Evolutionary conservation across 768 basidiomycete genomes (phyloP).

Genomic region (Neoboletus subvelutipes): DNA sequence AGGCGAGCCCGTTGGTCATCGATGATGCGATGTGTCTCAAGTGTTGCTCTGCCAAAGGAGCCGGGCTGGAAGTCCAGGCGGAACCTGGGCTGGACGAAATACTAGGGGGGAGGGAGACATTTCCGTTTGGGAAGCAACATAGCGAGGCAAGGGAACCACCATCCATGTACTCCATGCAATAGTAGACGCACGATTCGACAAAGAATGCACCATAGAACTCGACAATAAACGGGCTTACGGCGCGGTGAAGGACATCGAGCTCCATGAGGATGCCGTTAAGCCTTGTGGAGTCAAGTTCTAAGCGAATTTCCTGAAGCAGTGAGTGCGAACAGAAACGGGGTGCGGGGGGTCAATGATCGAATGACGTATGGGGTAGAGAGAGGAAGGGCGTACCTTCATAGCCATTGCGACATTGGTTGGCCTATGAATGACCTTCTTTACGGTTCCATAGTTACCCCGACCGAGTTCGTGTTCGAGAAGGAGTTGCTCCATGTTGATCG

Average conservation of each 20-base stretch:
- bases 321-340: background rate
- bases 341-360: background rate
- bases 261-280: slow-evolving; percentile 98
- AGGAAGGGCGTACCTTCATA: slow-evolving; percentile 75
- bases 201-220: slow-evolving; percentile 99
- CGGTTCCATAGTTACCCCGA: slow-evolving; percentile 95
- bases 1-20: slow-evolving; percentile 89
- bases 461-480: slow-evolving; percentile 92
- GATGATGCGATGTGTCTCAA: slow-evolving; percentile 76
- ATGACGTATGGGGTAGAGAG: slow-evolving; percentile 11
- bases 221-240: slow-evolving; percentile 87
- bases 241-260: slow-evolving; percentile 95
- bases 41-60: slow-evolving; percentile 67
- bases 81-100: slow-evolving; percentile 33
- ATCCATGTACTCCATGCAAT: slow-evolving; percentile 99
- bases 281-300: slow-evolving; percentile 92
- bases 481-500: slow-evolving; percentile 94
- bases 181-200: slow-evolving; percentile 99
- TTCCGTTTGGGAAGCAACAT: slow-evolving; percentile 48
- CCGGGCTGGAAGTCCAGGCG: slow-evolving; percentile 35
- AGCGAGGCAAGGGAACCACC: slow-evolving; percentile 89
- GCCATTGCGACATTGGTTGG: slow-evolving; percentile 97
- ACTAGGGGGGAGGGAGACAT: slow-evolving; percentile 35
- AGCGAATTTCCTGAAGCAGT: slow-evolving; percentile 86
- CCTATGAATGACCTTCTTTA: slow-evolving; percentile 91